Base-by-base conservation (phyloP, 2,329 filamentous ascomycete genomes). In the Fragosphaeria purpurea region DNA sequence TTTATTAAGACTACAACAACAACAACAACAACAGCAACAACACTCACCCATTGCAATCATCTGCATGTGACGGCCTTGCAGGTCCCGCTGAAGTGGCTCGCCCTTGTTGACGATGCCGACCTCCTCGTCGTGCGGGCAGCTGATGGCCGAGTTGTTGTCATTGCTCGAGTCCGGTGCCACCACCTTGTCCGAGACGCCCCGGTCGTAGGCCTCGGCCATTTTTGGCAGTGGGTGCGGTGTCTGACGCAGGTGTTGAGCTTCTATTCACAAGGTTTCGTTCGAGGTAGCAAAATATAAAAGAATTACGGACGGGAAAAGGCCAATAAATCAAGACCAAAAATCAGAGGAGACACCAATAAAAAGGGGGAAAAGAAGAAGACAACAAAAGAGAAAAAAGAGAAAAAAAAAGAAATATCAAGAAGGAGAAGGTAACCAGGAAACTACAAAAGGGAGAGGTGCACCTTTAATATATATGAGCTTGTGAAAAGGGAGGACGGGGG, bases 1-100 rank as follows among this genome's bases (percentile, higher is more conserved):
- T 7, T 37, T 4, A 11, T 37, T 11, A 37, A 11, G 7, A 37
- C 35, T 11, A 37, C 7, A 37, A 11, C 7, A 37, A 37, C 35
- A 37, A 7, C 9, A 7, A 41, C 4, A 32, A 12, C 5, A 38
- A 41, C 4, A 32, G 10, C 5, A 38, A 9, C 7, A 40, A 12
- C 8, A 35, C 65, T 44, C 60, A 70, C 68, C 69, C 46, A 72
- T 67, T 53, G 70, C 69, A 57, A 72, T 71, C 69, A 72, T 72
- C 53, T 72, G 69, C 67, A 71, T 68, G 55, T 71, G 69, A 13
- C 69, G 64, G 50, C 60, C 57, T 54, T 61, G 62, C 30, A 71
- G 58, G 45, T 66, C 63, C 35, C 65, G 63, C 48, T 63, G 59
- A 48, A 70, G 62, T 41, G 60, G 56, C n/a, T 58, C 55, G 51